Percentiles rank a stretch among this genome's conserved stretches.
These are phyloP conservation scores for Abrus precatorius DNA, from an alignment of 306 rosid species.

Conservation along the genomic window DNA sequence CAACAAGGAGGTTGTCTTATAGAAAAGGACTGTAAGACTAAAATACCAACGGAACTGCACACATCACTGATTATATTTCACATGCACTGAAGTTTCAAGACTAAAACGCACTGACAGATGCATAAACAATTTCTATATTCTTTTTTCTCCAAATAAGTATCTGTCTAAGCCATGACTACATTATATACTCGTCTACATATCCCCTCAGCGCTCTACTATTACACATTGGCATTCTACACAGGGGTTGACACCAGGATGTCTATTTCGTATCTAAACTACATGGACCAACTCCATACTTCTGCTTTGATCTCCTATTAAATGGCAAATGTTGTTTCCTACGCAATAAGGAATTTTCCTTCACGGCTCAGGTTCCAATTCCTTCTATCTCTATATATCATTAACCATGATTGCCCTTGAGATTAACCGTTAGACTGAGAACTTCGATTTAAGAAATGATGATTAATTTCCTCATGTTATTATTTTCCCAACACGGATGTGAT, in stretches of 20 bases:
- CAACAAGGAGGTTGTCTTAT: not conserved
- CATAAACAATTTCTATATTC: conserved; percentile 39
- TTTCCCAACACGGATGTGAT: conserved; percentile 28
- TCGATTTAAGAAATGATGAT: conserved; percentile 30
- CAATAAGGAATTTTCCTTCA: conserved; percentile 47
- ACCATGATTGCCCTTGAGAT: conserved; percentile 35
- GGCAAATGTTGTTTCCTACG: conserved; percentile 43
- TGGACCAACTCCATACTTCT: conserved; percentile 47
- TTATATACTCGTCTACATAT: conserved; percentile 43
- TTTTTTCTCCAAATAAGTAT: conserved; percentile 32
- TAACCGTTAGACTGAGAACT: conserved; percentile 29
- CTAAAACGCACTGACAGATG: conserved; percentile 8
- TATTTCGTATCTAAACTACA: conserved; percentile 51
- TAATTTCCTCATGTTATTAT: conserved; percentile 32
- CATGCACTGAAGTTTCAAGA: conserved; percentile 11
- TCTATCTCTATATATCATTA: conserved; percentile 36
- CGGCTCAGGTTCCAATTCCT: conserved; percentile 47
- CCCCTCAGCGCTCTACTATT: conserved; percentile 40
- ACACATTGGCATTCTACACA: conserved; percentile 47
- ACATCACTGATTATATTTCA: conserved; percentile 9
- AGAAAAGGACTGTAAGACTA: not conserved
- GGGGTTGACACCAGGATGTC: conserved; percentile 48
- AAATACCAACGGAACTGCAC: not conserved
- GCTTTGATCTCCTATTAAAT: conserved; percentile 43
- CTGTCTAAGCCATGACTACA: conserved; percentile 41